Conservation (phyloP, 2,329 filamentous ascomycete species). For the Stachybotrys chartarum region DNA sequence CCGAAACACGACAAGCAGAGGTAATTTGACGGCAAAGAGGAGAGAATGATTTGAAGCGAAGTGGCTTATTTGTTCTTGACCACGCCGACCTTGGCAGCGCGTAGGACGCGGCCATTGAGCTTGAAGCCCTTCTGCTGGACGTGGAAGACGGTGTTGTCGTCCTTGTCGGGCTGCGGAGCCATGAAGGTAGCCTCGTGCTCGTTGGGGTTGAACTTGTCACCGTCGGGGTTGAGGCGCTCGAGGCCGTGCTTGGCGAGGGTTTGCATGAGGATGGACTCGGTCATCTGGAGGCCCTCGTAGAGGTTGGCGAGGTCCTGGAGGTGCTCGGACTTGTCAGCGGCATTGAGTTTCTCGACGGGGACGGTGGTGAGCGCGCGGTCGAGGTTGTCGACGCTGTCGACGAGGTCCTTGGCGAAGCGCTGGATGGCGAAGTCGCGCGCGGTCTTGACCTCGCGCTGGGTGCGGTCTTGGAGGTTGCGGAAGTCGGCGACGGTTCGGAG, state of each 20-base stretch:
- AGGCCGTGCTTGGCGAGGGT: slow-evolving; percentile 93
- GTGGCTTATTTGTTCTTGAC: slow-evolving; percentile 65
- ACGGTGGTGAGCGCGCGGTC: slow-evolving; percentile 85
- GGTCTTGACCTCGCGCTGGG: slow-evolving; percentile 78
- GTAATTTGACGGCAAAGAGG: not conserved
- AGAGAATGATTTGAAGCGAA: not conserved
- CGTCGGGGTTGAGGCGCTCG: slow-evolving; percentile 76
- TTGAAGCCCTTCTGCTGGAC: slow-evolving; percentile 95
- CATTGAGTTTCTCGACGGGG: slow-evolving; percentile 62
- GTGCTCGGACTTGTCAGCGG: slow-evolving; percentile 40
- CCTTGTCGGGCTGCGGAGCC: slow-evolving; percentile 78
- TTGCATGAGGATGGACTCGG: slow-evolving; percentile 76
- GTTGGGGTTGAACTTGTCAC: slow-evolving; percentile 92
- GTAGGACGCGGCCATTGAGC: slow-evolving; percentile 81
- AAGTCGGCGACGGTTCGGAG: slow-evolving; percentile 92
- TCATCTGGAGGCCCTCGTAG: slow-evolving; percentile 91
- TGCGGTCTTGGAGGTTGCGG: slow-evolving; percentile 95
- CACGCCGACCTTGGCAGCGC: slow-evolving; percentile 92
- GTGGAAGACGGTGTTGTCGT: slow-evolving; percentile 84
- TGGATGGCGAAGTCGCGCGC: slow-evolving; percentile 93
- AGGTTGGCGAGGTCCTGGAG: slow-evolving; percentile 70
- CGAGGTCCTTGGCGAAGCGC: slow-evolving; percentile 88
- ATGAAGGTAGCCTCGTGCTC: slow-evolving; percentile 95
- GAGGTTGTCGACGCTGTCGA: slow-evolving; percentile 94
- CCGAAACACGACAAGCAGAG: not conserved